These are phyloP conservation scores for Phaeoacremonium minimum DNA, from an alignment of 2,329 filamentous ascomycete species.

Conservation along the genomic window DNA sequence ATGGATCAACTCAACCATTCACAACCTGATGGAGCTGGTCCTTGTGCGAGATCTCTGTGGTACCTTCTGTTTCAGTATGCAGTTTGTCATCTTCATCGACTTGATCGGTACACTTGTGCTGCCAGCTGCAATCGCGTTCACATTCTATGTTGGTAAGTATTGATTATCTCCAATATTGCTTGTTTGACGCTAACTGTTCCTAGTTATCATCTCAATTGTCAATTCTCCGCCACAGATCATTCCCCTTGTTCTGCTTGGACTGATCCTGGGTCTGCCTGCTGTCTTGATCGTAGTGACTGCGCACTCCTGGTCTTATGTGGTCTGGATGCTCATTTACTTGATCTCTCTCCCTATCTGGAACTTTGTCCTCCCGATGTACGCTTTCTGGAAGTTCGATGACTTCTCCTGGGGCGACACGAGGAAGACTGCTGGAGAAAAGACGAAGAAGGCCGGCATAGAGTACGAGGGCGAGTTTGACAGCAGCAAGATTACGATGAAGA, in stretches of 20 bases:
- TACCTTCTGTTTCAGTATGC: constrained; percentile 99
- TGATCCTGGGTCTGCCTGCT: constrained; percentile 91
- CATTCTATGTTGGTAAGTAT: constrained; percentile 84
- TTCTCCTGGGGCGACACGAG: constrained; percentile 99
- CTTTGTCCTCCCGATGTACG: constrained; percentile 87
- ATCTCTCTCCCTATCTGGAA: constrained; percentile 95
- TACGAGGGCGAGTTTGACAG: constrained; percentile 96
- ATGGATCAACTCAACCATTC: constrained; percentile 99
- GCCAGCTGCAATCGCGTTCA: constrained; percentile 94
- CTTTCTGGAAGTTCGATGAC: constrained; percentile 99
- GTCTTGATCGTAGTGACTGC: constrained; percentile 90
- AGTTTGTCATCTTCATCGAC: constrained; percentile 96
- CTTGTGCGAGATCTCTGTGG: constrained; percentile 94
- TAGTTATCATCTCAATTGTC: constrained; percentile 83
- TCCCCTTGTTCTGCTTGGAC: constrained; percentile 78
- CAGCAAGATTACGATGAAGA: constrained; percentile 98
- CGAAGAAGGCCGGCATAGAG: constrained; percentile 80
- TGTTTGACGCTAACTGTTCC: constrained; percentile 4
- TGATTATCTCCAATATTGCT: neutral
- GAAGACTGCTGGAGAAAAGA: constrained; percentile 88
- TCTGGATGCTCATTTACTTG: constrained; percentile 97
- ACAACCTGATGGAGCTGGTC: constrained; percentile 97
- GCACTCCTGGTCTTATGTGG: constrained; percentile 84
- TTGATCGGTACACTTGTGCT: constrained; percentile 90
- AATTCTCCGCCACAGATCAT: constrained; percentile 76